A percentile compares a stretch with the other conserved stretches of the same genome.
These are phyloP conservation scores for Xerocomellus dryophilus DNA, from an alignment of 768 basidiomycete genomes.

Conservation along the genomic window DNA sequence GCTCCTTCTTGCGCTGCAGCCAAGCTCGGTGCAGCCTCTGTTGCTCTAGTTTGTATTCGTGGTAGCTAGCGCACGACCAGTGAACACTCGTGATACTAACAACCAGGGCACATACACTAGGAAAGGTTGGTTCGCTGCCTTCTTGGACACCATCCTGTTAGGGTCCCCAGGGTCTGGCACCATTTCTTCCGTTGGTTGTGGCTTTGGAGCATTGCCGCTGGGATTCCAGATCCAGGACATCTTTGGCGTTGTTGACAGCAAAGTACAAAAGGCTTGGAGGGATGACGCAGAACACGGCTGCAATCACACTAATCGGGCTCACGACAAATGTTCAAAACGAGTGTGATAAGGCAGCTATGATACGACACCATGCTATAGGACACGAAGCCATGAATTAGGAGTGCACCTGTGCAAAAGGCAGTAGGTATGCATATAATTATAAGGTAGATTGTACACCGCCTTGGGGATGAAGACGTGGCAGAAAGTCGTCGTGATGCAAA, in stretches of 20 bases:
- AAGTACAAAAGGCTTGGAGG: not conserved
- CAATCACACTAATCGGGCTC: not conserved
- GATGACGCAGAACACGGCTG: not conserved
- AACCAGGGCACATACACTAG: slow-evolving; percentile 55
- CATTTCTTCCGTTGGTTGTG: slow-evolving; percentile 44
- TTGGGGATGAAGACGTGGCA: slow-evolving; percentile 21
- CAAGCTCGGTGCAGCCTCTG: slow-evolving; percentile 60
- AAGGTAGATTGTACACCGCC: slow-evolving; percentile 36
- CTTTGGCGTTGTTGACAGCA: slow-evolving; percentile 1
- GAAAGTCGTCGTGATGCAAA: slow-evolving; percentile 28
- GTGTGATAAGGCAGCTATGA: not conserved
- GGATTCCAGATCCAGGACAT: slow-evolving; percentile 71
- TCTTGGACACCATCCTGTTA: slow-evolving; percentile 70
- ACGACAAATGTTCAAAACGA: not conserved
- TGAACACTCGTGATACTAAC: not conserved
- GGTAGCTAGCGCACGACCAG: slow-evolving; percentile 45
- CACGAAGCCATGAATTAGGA: slow-evolving; percentile 27
- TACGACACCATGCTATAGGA: slow-evolving; percentile 21
- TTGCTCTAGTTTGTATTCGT: slow-evolving; percentile 61
- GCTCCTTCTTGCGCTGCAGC: slow-evolving; percentile 67
- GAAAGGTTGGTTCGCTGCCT: slow-evolving; percentile 83
- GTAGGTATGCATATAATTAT: slow-evolving; percentile 35
- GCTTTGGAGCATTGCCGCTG: slow-evolving; percentile 36
- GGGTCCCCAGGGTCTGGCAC: slow-evolving; percentile 63
- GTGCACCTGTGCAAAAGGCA: slow-evolving; percentile 30